Conservation (phyloP, 1,284 basidiomycete species). For the Microbotryum lychnidis-dioicae region DNA sequence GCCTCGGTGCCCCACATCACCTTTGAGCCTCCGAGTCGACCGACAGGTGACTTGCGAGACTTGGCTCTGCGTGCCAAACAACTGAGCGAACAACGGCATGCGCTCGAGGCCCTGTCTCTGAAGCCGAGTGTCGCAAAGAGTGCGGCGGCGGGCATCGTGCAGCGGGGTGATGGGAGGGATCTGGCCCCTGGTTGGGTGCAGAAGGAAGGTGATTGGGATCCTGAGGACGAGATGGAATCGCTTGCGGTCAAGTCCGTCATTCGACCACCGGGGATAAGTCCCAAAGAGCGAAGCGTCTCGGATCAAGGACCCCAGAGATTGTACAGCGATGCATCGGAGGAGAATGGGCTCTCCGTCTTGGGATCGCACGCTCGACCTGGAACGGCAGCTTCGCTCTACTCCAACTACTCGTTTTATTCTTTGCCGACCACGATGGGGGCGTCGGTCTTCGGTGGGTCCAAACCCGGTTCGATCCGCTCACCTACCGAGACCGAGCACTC, state of each 20-base stretch:
- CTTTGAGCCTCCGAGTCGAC: too few relatives aligned
- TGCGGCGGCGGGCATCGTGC: neutral
- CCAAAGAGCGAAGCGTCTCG: constrained; percentile 2
- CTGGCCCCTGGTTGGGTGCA: neutral
- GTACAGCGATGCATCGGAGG: too few relatives aligned
- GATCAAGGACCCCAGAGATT: constrained; percentile 7
- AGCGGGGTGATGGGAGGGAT: neutral
- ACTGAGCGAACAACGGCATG: neutral
- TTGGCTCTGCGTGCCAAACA: neutral
- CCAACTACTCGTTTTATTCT: constrained; percentile 17
- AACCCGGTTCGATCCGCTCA: too few relatives aligned
- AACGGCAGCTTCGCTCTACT: constrained; percentile 11
- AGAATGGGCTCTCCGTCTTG: neutral
- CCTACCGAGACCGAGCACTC: too few relatives aligned
- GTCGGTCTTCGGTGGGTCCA: too few relatives aligned
- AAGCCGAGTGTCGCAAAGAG: neutral
- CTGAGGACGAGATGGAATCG: neutral
- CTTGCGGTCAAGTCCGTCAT: neutral
- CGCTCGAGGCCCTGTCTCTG: neutral
- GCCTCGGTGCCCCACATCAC: too few relatives aligned
- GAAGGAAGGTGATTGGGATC: neutral
- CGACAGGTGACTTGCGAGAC: neutral
- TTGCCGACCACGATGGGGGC: constrained; percentile 6
- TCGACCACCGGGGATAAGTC: too few relatives aligned
- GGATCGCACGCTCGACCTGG: neutral